A percentile compares a stretch with the other conserved stretches of the same genome.
These are phyloP conservation scores for Suillus fuscotomentosus DNA, from an alignment of 768 basidiomycete species.

Conservation along the genomic window DNA sequence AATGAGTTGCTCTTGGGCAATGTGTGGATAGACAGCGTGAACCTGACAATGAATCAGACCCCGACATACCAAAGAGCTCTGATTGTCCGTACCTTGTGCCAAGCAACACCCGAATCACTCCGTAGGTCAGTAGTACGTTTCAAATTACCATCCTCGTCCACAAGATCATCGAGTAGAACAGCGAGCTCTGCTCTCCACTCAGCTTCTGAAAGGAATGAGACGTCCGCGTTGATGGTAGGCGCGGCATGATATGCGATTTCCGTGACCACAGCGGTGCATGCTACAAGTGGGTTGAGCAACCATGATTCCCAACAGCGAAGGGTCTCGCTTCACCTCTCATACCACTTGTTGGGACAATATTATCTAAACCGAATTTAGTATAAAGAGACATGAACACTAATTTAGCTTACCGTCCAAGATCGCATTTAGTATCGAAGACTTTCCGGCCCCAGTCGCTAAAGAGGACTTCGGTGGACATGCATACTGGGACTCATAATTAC, in stretches of 20 bases:
- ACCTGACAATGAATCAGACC: conserved; percentile 36
- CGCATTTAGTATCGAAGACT: conserved; percentile 61
- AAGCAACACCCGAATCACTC: conserved; percentile 60
- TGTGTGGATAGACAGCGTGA: conserved; percentile 58
- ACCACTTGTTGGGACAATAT: conserved; percentile 64
- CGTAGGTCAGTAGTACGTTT: conserved; percentile 54
- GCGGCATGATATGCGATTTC: conserved; percentile 58
- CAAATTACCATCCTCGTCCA: conserved; percentile 55
- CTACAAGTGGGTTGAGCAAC: conserved; percentile 27
- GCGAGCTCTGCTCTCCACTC: conserved; percentile 60
- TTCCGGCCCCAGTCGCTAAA: conserved; percentile 58
- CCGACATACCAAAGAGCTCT: neutral
- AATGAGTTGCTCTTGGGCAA: conserved; percentile 46
- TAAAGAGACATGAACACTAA: conserved; percentile 2
- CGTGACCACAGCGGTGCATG: conserved; percentile 66
- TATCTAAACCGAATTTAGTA: conserved; percentile 35
- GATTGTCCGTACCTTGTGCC: conserved; percentile 47
- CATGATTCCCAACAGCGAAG: neutral
- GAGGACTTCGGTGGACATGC: neutral
- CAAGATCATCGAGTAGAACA: conserved; percentile 55
- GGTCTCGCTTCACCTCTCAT: conserved; percentile 48
- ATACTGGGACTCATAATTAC: neutral
- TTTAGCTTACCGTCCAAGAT: conserved; percentile 49
- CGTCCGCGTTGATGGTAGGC: conserved; percentile 54
- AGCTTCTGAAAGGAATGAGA: conserved; percentile 51